Base-by-base conservation (phyloP, 306 rosid genomes). In the Comarum palustre region DNA sequence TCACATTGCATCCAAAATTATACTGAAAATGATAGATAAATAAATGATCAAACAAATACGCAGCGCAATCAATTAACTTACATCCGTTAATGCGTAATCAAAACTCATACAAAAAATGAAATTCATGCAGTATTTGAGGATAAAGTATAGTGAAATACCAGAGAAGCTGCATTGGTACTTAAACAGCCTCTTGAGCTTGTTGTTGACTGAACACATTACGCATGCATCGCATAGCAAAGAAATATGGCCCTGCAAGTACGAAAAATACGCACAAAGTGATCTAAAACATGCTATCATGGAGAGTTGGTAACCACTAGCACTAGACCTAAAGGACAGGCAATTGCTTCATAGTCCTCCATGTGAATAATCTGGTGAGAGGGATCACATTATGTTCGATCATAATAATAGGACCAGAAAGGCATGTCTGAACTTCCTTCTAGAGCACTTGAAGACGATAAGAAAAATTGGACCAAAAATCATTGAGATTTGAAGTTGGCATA, bases 361-460 rank as follows among this genome's bases (percentile, higher is more conserved):
- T 39, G 50, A 66, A 20, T 24, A 19, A 22, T 62, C 51, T 15
- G 75, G 39, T 55, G 75, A 71, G 62, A 55, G 52, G 63, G 74
- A 50, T 51, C 63, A 69, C 74, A 69, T 51, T n/a, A 52, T 20
- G 34, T 20, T 39, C 43, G n/a, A 69, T 69, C 27, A 69, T 69
- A 32, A 20, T 51, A 14, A 39, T 1, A 55, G 25, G 41, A 68
- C 17, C 29, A 22, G 66, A 24, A 71, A 24, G 12, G 27, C 0
- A 38, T 39, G 66, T 6, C 38, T 41, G 39, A 34, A 51, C 31
- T 38, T 14, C 36, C 6, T 51, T 15, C 31, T n/a, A 4, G 22
- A 32, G 2, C 10, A 50, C 61, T 69, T 50, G 46, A 19, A 19
- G 12, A 19, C 2, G 4, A 51, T 1, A 12, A 51, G 12, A 51